These are phyloP conservation scores for Mortierella sp. DNA, from an alignment of 371 early-diverging fungal genomes.

Conservation along the genomic window DNA sequence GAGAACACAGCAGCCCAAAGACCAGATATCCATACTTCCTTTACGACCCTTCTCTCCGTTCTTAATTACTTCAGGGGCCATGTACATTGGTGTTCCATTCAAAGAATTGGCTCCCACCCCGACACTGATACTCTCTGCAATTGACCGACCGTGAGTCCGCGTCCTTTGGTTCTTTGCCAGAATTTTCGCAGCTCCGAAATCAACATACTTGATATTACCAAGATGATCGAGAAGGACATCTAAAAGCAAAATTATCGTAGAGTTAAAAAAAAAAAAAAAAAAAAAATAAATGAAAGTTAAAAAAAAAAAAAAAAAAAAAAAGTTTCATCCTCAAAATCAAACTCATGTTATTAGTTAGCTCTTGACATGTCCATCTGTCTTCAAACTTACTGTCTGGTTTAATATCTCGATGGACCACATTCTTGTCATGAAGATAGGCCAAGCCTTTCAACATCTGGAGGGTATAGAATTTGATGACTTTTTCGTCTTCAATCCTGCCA, in stretches of 20 bases:
- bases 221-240: conserved; percentile 86
- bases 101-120: conserved; percentile 71
- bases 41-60: conserved; percentile 79
- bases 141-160: conserved; percentile 67
- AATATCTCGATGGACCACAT: conserved; percentile 94
- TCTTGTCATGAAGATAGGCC: conserved; percentile 89
- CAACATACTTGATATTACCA: conserved; percentile 87
- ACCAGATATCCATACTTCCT: conserved; percentile 95
- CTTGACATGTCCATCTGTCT: conserved; percentile 8
- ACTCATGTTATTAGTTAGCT: too few relatives aligned
- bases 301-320: not conserved
- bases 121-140: conserved; percentile 65
- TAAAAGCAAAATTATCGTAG: conserved; percentile 14
- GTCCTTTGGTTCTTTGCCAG: conserved; percentile 84
- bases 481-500: conserved; percentile 83
- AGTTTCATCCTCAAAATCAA: too few relatives aligned
- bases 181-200: conserved; percentile 93
- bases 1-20: conserved; percentile 93
- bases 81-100: conserved; percentile 97
- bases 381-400: conserved; percentile 85
- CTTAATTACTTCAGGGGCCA: conserved; percentile 97
- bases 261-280: not conserved
- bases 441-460: conserved; percentile 91
- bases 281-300: too few relatives aligned
- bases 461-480: conserved; percentile 79